Percentiles rank a stretch among this genome's conserved stretches.
Evolutionary conservation across 345 rosid genomes (phyloP).

Genomic region (Orychophragmus violaceus): DNA sequence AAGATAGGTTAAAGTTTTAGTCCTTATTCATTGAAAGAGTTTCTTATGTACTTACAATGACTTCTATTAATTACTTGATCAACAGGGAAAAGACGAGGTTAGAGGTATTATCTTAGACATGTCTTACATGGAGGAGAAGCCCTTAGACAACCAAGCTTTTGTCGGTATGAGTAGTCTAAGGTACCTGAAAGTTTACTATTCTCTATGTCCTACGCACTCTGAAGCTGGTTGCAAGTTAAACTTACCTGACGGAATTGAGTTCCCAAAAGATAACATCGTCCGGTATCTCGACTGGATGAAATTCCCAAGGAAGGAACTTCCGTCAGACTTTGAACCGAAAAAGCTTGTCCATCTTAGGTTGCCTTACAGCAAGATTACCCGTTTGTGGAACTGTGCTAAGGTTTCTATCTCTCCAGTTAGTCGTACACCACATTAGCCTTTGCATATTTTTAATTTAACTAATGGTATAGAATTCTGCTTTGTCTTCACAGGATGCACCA

Average conservation of each 20-base stretch:
- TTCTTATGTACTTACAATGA: neutral
- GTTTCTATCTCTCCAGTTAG: neutral
- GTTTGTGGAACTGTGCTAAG: constrained; percentile 13
- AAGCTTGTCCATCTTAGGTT: constrained; percentile 24
- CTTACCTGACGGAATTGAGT: constrained; percentile 2
- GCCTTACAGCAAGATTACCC: constrained; percentile 2
- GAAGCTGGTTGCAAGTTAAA: neutral
- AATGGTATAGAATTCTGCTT: neutral
- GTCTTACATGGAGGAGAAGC: neutral
- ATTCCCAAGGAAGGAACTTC: constrained; percentile 17
- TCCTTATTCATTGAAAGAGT: neutral
- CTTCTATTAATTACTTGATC: neutral
- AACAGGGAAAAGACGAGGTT: constrained; percentile 18
- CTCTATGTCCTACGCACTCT: neutral
- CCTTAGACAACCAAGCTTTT: neutral
- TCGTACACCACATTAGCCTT: neutral
- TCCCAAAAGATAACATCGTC: neutral
- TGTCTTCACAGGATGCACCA: constrained; percentile 9
- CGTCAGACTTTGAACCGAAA: constrained; percentile 9
- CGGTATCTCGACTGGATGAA: constrained; percentile 19
- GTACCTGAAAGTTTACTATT: constrained; percentile 20
- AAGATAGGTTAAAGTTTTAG: neutral
- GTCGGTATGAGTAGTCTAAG: constrained; percentile 21
- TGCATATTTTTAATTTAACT: neutral
- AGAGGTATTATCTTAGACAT: constrained; percentile 22